Conservation (phyloP, 768 basidiomycete genomes). For the Lactifluus subvellereus region DNA sequence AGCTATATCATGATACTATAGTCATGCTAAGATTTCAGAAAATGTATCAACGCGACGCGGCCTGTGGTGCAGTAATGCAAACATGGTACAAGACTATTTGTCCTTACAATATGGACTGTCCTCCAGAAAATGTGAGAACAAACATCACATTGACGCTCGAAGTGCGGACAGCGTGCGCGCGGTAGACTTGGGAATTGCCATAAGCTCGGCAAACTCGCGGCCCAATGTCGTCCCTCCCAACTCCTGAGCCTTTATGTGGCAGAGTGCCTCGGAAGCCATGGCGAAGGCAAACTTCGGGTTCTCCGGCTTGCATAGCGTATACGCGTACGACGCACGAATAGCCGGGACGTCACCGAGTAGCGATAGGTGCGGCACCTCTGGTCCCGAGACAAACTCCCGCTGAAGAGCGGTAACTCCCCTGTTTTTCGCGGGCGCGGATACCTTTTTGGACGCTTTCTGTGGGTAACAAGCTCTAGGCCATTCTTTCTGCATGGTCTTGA, state of each 20-base stretch:
- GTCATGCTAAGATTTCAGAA: not conserved
- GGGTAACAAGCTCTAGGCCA: slow-evolving; percentile 14
- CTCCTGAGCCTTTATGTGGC: slow-evolving; percentile 20
- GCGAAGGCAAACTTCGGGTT: slow-evolving; percentile 9
- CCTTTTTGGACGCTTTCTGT: not conserved
- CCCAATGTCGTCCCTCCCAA: slow-evolving; percentile 9
- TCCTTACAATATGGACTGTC: not conserved
- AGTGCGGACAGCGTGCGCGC: slow-evolving; percentile 14
- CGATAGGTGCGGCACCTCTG: slow-evolving; percentile 7
- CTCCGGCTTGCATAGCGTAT: not conserved
- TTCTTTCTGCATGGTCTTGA: slow-evolving; percentile 26
- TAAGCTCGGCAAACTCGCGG: slow-evolving; percentile 27
- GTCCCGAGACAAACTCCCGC: slow-evolving; percentile 8
- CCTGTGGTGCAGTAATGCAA: too few species aligned
- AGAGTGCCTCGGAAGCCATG: slow-evolving; percentile 13
- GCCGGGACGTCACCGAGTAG: slow-evolving; percentile 10
- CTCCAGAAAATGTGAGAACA: not conserved
- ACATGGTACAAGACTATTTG: not conserved
- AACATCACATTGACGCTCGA: not conserved
- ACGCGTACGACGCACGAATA: slow-evolving; percentile 20
- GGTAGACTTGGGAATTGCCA: slow-evolving; percentile 33
- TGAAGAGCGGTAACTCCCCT: not conserved
- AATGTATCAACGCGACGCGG: too few species aligned
- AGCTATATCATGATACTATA: not conserved
- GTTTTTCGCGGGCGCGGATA: not conserved